Evolutionary conservation across 192 early-diverging fungal species (phyloP), one percentile per base, ranked within the genome.

Genomic region (Haplosporangium gracile): DNA sequence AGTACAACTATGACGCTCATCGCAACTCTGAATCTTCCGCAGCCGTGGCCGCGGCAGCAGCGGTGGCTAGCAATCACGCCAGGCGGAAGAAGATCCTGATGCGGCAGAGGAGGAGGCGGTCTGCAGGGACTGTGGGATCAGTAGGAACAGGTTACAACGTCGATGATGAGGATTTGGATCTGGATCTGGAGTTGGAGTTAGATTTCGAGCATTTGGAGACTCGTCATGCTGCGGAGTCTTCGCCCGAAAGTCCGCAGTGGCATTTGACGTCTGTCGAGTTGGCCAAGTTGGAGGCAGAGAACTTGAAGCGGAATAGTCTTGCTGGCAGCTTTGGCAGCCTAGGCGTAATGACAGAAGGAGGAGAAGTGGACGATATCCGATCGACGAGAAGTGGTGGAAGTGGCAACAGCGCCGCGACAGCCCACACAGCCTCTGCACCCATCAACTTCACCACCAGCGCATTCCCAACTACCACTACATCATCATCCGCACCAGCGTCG

Each of bases 211-310:
- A 51, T 51, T 22, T 51, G 49, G 20, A 20, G 49, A 51, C 16
- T 51, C 49, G 5, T 22, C 49, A 3, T 22, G 49, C 20, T 6
- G 10, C 29, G 40, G 57, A 6, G 45, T 70, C 75, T 26, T 76
- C 57, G 38, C 82, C 82, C 10, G 16, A 74, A 18, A 83, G 76
- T 47, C 71, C 82, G 53, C 76, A 83, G 51, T 81, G 80, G 74
- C 80, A 81, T 53, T 20, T 81, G 40, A 81, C 80, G 3, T 76
- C 38, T 38, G 39, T 51, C 5, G 74, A 82, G 32, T 42, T 77
- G 51, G 74, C 38, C 13, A 26, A 53, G 16, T 29, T 81, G 74
- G 80, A 81, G 34, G 68, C 47, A 10, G 47, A 78, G 36, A 24
- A 65, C 29, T 34, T 65, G 29, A 26, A 65, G 60, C 60, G 60